Evolutionary conservation across 495 filamentous ascomycete genomes (phyloP), one percentile per base, ranked within the genome.

Genomic region (Trichoderma erinaceum): DNA sequence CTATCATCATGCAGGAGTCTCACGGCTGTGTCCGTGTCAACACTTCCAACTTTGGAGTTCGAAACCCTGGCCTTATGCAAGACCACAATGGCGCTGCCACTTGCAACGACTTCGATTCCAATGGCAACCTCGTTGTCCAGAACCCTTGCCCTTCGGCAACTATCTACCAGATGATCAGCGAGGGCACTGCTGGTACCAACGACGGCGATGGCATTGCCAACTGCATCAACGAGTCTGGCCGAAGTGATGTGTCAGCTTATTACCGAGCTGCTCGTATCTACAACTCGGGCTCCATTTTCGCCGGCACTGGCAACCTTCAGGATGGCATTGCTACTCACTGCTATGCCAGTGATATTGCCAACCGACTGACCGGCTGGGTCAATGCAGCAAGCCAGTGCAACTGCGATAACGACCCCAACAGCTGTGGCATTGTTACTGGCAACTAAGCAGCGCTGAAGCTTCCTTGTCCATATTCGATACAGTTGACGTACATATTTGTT

Each of bases 341-440:
- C 75, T 88, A 88, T 70, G 75, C 78, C 41, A 81, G 80, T 12
- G 85, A 88, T 68, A 73, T 88, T 73, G 83, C 84, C 67, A 86
- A 87, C 75, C 81, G 85, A 66, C 76, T 86, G 29, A 72, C 78
- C 5, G 85, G 85, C 56, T 65, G 63, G 63, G 68, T 73, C 16
- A 64, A 23, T 38, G 73, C 67, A 23, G n/a, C 52, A 38, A 23
- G n/a, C n/a, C 32, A 15, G 18, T 68, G 67, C 58, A 56, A 46
- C 21, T 61, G 50, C 41, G 67, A 68, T 23, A 16, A 38, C 23
- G 12, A 29, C 64, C n/a, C n/a, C 10, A 11, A 8, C 13, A 29
- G n/a, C 38, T 65, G 56, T 12, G 56, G 56, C 12, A 18, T 61
- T 10, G n/a, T 21, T 18, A 29, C 29, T 29, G 3, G 3, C 23